phyloP scores from a whole-genome alignment of 228 moss, liverwort and hornwort genomes.

The Sphagnum magellanicum region DNA sequence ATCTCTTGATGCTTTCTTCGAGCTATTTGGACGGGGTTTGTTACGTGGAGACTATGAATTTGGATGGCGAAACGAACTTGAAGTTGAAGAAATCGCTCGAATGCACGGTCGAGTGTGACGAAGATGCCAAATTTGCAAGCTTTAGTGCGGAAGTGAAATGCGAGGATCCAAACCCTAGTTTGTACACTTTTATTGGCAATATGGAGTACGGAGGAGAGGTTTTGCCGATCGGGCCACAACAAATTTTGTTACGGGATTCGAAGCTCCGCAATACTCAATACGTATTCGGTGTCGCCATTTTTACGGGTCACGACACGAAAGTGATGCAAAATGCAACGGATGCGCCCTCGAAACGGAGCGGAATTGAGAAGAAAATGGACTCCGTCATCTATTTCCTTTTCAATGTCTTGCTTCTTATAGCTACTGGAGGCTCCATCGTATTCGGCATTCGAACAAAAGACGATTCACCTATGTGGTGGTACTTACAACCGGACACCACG shows the following conservation, averaged over 20 bases:
- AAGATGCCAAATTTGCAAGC: conserved; percentile 7
- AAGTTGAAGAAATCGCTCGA: conserved; percentile 10
- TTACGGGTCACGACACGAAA: conserved; percentile 26
- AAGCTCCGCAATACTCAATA: conserved; percentile 27
- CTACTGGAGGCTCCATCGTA: not conserved
- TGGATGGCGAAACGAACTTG: conserved; percentile 36
- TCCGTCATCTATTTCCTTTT: conserved; percentile 25
- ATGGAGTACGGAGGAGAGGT: conserved; percentile 16
- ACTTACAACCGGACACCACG: conserved; percentile 15
- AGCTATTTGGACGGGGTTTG: conserved; percentile 24
- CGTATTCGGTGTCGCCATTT: conserved; percentile 24
- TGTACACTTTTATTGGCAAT: conserved; percentile 26
- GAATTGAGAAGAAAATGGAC: conserved; percentile 23
- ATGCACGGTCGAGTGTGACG: not conserved
- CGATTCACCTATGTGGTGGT: conserved; percentile 15
- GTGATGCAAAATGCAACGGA: conserved; percentile 26
- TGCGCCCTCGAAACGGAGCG: conserved; percentile 24
- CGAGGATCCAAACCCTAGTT: conserved; percentile 21
- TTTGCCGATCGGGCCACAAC: conserved; percentile 19
- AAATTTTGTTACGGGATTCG: conserved; percentile 30
- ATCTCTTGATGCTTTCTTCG: conserved; percentile 30
- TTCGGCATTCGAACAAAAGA: conserved; percentile 7
- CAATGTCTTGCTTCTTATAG: conserved; percentile 9
- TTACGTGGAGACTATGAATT: conserved; percentile 31
- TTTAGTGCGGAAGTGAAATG: conserved; percentile 16